These are phyloP conservation scores for Suillus brevipes DNA, from an alignment of 768 basidiomycete genomes.

Conservation along the genomic window DNA sequence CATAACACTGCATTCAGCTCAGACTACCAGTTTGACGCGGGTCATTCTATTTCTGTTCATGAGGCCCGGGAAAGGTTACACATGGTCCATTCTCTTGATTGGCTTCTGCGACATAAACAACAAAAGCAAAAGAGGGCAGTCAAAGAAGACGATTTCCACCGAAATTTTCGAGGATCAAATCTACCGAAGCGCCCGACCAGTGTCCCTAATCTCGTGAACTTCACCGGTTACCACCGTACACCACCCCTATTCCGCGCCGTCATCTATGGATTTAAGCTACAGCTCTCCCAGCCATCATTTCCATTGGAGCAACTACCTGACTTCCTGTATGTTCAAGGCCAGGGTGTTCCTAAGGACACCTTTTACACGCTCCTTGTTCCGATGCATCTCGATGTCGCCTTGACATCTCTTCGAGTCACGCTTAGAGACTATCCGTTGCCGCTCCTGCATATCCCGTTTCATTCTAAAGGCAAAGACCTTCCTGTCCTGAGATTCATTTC, in stretches of 20 bases:
- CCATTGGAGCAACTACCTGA: conserved; percentile 51
- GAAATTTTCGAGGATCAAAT: conserved; percentile 43
- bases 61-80: conserved; percentile 74
- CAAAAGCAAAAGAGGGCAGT: conserved; percentile 45
- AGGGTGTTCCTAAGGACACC: conserved; percentile 66
- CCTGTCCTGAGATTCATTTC: conserved; percentile 66
- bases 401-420: conserved; percentile 58
- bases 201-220: conserved; percentile 46
- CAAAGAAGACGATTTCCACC: conserved; percentile 48
- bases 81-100: conserved; percentile 69
- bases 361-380: conserved; percentile 81
- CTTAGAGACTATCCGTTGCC: conserved; percentile 91
- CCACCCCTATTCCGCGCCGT: conserved; percentile 74
- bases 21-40: conserved; percentile 63
- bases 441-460: conserved; percentile 68
- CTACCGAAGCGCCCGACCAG: conserved; percentile 30
- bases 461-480: conserved; percentile 31
- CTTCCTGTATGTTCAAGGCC: conserved; percentile 67
- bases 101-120: conserved; percentile 60
- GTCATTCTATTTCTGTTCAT: conserved; percentile 65
- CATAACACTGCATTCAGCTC: conserved; percentile 37
- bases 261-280: conserved; percentile 58
- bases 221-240: conserved; percentile 33
- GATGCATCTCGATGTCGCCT: conserved; percentile 69
- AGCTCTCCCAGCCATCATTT: conserved; percentile 62